Evolutionary conservation across 2,329 filamentous ascomycete species (phyloP), one percentile per base, ranked within the genome.

Genomic region (Cladosporium sp.): DNA sequence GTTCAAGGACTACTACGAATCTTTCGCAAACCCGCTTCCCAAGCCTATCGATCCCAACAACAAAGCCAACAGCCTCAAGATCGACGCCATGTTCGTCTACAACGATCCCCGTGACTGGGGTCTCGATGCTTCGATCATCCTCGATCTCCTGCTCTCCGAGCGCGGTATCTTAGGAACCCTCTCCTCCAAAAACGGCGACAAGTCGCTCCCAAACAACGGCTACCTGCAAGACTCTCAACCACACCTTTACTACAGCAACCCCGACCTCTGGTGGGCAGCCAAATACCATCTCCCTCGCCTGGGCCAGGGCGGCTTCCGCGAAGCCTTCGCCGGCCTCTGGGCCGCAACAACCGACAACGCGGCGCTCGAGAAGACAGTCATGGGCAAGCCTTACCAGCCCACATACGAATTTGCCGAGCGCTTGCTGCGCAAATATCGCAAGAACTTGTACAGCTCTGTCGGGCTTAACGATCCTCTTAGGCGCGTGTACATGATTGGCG

Each of bases 41-140:
- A 74, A 71, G 10, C 82, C 81, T 14, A 80, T 85, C 69, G 78
- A 81, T 61, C 76, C 83, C 44, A 74, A 76, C 18, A 80, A 82
- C 67, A 82, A 78, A 2, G 78, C 78, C 0, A 80, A 81, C 15
- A 84, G 82, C 21, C 84, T 94, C 58, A 93, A 92, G 72, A 90
- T 99, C 71, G 92, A 96, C 74, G 93, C 93, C 32, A 87, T 98
- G 32, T 90, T 98, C 74, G 90, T 97, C 7, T 97, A 94, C 84
- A 96, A 97, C 77, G 95, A 98, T 78, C 93, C 95, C 3, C 87
- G 95, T 65, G 95, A 99, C 81, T 99, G 95, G 95, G 93, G 91
- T 0, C 85, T 97, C 11, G 94, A 98, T 77, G 88, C 88, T 2
- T 91, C 96, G 75, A 82, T 98, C 72, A 90, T 98, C 66, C 79